Evolutionary conservation across 768 basidiomycete genomes (phyloP).

Genomic region (Tylopilus balloui): DNA sequence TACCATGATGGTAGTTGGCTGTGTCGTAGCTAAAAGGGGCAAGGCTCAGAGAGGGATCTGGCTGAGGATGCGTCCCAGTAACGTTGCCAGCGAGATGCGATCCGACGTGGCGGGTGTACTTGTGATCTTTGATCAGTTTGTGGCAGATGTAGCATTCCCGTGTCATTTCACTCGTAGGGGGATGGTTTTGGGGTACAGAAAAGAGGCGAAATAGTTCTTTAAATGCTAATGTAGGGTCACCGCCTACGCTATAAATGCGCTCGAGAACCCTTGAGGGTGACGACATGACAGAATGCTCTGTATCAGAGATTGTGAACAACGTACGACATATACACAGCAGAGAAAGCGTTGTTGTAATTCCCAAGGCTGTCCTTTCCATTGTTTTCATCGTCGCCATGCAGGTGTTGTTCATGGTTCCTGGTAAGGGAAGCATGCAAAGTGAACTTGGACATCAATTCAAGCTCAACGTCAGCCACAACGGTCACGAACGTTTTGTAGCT

Average conservation of each 20-base stretch:
- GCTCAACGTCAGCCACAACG: no score
- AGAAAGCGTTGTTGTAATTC: not conserved
- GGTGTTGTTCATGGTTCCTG: not conserved
- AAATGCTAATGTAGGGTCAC: not conserved
- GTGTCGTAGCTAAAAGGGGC: not conserved
- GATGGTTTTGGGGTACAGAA: not conserved
- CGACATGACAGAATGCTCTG: slow-evolving; percentile 1
- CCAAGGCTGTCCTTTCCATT: no score
- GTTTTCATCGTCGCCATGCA: not conserved
- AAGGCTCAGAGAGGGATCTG: not conserved
- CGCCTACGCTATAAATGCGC: not conserved
- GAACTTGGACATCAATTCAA: no score
- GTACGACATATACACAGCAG: not conserved
- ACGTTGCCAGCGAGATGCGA: slow-evolving; percentile 1
- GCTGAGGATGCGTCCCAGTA: not conserved
- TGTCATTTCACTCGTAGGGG: no score
- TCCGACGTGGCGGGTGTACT: slow-evolving; percentile 13
- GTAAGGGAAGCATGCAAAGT: no score
- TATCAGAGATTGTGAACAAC: not conserved
- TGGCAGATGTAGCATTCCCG: slow-evolving; percentile 20
- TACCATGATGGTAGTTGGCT: not conserved
- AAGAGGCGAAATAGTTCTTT: not conserved
- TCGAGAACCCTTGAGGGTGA: not conserved
- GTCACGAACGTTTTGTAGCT: no score
- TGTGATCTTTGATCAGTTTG: slow-evolving; percentile 2